Evolutionary conservation across 345 rosid genomes (phyloP).

Genomic region (Populus nigra): DNA sequence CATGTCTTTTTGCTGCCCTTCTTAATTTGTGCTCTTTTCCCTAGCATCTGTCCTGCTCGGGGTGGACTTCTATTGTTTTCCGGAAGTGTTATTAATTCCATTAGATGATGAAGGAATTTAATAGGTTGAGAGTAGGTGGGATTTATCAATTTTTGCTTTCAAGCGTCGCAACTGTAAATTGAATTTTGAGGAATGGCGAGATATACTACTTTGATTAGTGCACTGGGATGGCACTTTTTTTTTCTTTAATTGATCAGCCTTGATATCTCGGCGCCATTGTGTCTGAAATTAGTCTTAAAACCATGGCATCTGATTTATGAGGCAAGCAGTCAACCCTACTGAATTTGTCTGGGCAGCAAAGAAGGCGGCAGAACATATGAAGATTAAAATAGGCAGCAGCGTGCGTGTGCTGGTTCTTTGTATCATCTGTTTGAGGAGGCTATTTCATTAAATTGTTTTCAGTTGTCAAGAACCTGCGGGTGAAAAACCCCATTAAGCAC

Average conservation of each 20-base stretch:
- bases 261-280: background rate
- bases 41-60: conserved; percentile 7
- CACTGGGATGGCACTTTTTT: conserved; percentile 10
- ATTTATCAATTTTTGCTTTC: conserved; percentile 28
- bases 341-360: no score
- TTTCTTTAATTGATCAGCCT: background rate
- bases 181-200: conserved; percentile 34
- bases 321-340: no score
- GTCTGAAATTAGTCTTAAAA: background rate
- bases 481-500: background rate
- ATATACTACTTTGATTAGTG: conserved; percentile 31
- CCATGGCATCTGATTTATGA: no score
- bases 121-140: conserved; percentile 33
- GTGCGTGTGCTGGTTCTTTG: background rate
- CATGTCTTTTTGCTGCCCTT: conserved; percentile 13
- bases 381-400: background rate
- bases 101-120: conserved; percentile 27
- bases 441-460: background rate
- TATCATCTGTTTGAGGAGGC: background rate
- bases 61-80: conserved; percentile 16
- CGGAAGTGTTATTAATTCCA: conserved; percentile 22
- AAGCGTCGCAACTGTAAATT: conserved; percentile 46
- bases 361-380: no score
- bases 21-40: conserved; percentile 13
- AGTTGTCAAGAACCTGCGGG: no score